Evolutionary conservation across 345 rosid species (phyloP), one percentile per base, ranked within the genome.

Genomic region (Iberis pinnata): DNA sequence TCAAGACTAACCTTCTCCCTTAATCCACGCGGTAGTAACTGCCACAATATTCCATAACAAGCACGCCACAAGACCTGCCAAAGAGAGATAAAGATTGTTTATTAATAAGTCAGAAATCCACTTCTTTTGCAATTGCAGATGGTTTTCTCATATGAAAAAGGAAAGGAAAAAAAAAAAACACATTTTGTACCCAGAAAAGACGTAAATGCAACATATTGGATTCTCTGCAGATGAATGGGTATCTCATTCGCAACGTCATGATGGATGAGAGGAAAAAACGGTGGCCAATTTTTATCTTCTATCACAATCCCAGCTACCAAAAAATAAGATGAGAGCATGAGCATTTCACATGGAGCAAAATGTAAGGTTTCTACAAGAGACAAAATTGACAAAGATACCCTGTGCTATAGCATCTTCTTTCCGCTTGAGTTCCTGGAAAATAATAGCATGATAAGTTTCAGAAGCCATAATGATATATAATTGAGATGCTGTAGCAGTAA

Each of bases 211-310:
- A 88, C 89, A 72, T 92, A 92, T 49, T 78, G 88, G 68, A 78
- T 63, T 66, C 65, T 76, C 74, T 88, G 97, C 33, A 92, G 80
- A 76, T 92, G 98, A 56, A 88, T 22, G 25, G 25, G 25, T 22
- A 22, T 22, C 25, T 22, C 25, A 22, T 22, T 22, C 25, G 25
- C 25, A 22, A 22, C 6, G 25, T 22, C 25, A 22, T 22, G 25
- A 22, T 22, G 25, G 25, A 22, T 22, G 25, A 92, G 45, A 24
- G 98, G 98, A 27, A 81, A 84, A 76, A 77, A 75, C 12, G 94
- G 87, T 14, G 98, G 98, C 97, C 96, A 92, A 56, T 88, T 92
- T 78, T 88, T 92, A 53, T 76, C 97, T 69, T 92, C 94, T 48
- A 88, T 73, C 47, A 83, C 80, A 67, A 85, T 77, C 66, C 98